These are phyloP conservation scores for Domatiomyces catenatus DNA, from an alignment of 2,329 filamentous ascomycete species.

Conservation along the genomic window DNA sequence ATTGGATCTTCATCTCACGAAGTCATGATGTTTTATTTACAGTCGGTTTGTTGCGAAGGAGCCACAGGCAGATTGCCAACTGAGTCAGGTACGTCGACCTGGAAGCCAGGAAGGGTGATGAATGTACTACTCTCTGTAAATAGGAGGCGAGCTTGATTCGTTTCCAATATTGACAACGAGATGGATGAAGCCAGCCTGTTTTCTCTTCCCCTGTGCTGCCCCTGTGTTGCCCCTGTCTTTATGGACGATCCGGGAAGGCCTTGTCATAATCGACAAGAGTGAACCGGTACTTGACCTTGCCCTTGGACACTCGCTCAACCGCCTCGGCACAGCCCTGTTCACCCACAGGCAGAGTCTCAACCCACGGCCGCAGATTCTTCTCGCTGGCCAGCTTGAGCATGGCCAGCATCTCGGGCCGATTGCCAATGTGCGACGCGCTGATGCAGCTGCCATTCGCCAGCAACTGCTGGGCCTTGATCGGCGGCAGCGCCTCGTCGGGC, in stretches of 20 bases:
- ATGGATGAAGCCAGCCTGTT: no score
- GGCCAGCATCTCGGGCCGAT: conserved; percentile 51
- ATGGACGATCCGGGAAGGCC: conserved; percentile 32
- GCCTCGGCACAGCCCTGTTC: conserved; percentile 55
- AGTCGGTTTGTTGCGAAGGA: not conserved
- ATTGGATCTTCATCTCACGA: not conserved
- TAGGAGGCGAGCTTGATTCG: no score
- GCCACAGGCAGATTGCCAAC: no score
- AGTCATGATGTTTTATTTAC: not conserved
- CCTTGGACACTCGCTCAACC: conserved; percentile 52
- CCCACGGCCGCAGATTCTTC: conserved; percentile 54
- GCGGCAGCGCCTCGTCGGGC: conserved; percentile 51
- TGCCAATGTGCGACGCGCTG: conserved; percentile 55
- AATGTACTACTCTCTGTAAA: no score
- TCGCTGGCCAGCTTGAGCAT: conserved; percentile 59
- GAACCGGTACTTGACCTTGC: conserved; percentile 58
- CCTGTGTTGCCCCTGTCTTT: not conserved
- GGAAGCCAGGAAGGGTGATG: no score
- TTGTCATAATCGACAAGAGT: conserved; percentile 47
- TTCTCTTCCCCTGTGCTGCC: no score
- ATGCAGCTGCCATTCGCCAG: conserved; percentile 58
- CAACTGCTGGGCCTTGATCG: conserved; percentile 59
- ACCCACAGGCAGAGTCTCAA: conserved; percentile 55
- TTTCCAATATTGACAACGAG: no score
- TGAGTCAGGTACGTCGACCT: no score